Percentiles rank a stretch among this genome's conserved stretches.
Conservation (phyloP, 805 yeast species). For the Nakazawaea ishiwadae region DNA sequence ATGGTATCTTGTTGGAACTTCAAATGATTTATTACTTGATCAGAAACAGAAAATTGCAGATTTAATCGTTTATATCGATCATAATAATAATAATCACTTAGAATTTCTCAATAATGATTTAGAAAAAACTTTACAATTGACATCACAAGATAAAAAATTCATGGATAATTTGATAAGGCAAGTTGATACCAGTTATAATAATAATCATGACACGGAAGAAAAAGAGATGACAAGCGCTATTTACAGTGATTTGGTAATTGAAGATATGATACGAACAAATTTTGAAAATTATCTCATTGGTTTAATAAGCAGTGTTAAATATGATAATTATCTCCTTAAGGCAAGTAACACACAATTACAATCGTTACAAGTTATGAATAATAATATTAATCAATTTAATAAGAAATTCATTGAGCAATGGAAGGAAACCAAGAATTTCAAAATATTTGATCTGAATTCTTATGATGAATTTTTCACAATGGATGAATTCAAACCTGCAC, state of each 20-base stretch:
- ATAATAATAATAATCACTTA: constrained; percentile 27
- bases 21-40: constrained; percentile 74
- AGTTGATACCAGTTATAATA: constrained; percentile 32
- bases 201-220: background rate
- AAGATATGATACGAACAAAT: constrained; percentile 81
- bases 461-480: constrained; percentile 60
- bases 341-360: constrained; percentile 34
- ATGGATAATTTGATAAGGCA: constrained; percentile 51
- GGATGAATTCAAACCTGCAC: constrained; percentile 49
- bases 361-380: constrained; percentile 15
- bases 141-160: constrained; percentile 70
- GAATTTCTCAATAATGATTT: constrained; percentile 43
- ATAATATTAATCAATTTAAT: constrained; percentile 29
- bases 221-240: constrained; percentile 21
- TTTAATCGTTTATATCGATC: constrained; percentile 65
- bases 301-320: constrained; percentile 67
- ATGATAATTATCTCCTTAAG: constrained; percentile 46
- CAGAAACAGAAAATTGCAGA: constrained; percentile 63
- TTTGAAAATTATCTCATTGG: constrained; percentile 89
- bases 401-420: constrained; percentile 44
- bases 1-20: constrained; percentile 78
- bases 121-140: constrained; percentile 39
- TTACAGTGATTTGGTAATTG: constrained; percentile 33
- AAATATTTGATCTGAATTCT: constrained; percentile 49
- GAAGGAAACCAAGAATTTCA: constrained; percentile 50